phyloP scores from a whole-genome alignment of 2,329 filamentous ascomycete species.

The Exophiala sideris region DNA sequence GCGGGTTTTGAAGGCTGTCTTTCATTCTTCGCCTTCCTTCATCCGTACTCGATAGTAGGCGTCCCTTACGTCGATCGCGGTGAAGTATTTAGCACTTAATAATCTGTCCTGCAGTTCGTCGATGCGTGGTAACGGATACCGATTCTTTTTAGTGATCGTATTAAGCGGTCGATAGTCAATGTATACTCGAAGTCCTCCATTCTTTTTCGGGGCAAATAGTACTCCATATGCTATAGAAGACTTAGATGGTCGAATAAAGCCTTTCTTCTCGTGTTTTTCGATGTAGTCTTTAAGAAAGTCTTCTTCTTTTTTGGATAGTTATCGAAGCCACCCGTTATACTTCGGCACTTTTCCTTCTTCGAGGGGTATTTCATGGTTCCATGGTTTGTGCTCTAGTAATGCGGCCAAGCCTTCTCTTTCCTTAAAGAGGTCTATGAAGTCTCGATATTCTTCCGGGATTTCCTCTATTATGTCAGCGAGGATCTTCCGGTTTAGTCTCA shows the following conservation, averaged over 20 bases:
- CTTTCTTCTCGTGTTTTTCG: neutral
- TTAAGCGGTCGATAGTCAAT: neutral
- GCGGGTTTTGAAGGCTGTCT: conserved; percentile 19
- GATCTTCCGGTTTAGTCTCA: neutral
- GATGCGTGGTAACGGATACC: neutral
- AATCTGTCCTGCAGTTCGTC: neutral
- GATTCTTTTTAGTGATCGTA: neutral
- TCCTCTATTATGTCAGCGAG: neutral
- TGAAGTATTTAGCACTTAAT: no score
- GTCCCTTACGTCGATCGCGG: neutral
- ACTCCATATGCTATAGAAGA: neutral
- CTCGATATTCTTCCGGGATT: neutral
- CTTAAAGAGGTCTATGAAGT: neutral
- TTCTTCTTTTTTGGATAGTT: neutral
- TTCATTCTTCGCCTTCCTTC: conserved; percentile 23
- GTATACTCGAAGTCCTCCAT: neutral
- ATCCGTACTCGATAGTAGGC: conserved; percentile 18
- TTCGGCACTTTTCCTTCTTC: neutral
- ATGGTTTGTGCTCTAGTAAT: neutral
- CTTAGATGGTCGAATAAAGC: neutral
- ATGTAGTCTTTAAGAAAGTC: neutral
- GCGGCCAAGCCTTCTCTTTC: neutral
- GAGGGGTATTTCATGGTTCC: neutral
- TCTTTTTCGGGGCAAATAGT: neutral
- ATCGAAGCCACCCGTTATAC: no score